A percentile compares a stretch with the other conserved stretches of the same genome.
Conservation (phyloP, 192 early-diverging fungal genomes). For the Funneliformis mosseae region DNA sequence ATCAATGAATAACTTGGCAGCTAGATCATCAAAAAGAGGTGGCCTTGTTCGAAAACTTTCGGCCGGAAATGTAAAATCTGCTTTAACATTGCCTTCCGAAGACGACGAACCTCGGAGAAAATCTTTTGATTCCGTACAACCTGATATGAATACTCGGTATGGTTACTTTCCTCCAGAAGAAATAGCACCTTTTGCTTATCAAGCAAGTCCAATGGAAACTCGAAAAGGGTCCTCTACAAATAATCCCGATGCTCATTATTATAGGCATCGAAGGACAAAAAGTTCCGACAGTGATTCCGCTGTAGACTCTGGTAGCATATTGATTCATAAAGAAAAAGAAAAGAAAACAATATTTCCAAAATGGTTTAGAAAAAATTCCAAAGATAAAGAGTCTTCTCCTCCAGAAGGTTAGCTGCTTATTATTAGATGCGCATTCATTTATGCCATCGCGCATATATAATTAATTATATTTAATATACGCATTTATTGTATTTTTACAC, state of each 20-base stretch:
- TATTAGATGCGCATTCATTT: background rate
- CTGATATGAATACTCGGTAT: conserved; percentile 1
- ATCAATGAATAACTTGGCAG: background rate
- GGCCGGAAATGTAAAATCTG: background rate
- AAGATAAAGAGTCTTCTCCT: conserved; percentile 21
- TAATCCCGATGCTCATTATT: background rate
- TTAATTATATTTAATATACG: background rate
- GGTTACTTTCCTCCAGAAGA: conserved; percentile 25
- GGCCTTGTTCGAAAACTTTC: conserved; percentile 12
- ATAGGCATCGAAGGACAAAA: conserved; percentile 22
- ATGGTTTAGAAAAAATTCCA: conserved; percentile 1
- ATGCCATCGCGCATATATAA: background rate
- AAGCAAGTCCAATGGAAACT: background rate
- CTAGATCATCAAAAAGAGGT: conserved; percentile 12
- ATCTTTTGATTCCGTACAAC: conserved; percentile 21
- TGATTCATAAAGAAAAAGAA: conserved; percentile 7
- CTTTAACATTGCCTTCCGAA: background rate
- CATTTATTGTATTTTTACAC: background rate
- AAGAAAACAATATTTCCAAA: conserved; percentile 1
- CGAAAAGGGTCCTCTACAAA: background rate
- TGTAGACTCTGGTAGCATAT: background rate
- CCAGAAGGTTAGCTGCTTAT: conserved; percentile 28
- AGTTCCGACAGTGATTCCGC: conserved; percentile 32
- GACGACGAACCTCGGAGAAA: conserved; percentile 20
- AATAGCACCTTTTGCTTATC: conserved; percentile 29